Evolutionary conservation across 2,329 filamentous ascomycete species (phyloP), one percentile per base, ranked within the genome.

Genomic region (Leptographium procerum): DNA sequence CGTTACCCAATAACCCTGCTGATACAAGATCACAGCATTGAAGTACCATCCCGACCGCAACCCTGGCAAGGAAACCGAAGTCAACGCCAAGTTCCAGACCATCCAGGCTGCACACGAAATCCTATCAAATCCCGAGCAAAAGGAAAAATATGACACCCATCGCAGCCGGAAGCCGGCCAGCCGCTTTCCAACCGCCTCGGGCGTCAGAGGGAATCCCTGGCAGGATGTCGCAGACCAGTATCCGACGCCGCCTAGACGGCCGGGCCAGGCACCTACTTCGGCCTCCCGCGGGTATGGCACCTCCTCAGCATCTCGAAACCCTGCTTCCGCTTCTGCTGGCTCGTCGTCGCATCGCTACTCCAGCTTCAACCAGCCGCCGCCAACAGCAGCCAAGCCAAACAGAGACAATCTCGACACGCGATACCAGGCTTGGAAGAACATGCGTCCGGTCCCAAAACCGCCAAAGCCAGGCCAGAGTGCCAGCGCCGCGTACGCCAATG

Each of bases 31-130:
- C 57, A 61, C 26, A 90, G 90, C 90, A 53, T 77, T 95, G 52
- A 88, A 88, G 70, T 95, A 88, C 67, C 91, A 96, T 67, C 91
- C 91, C 9, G 91, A 96, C 69, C 86, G 91, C 60, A 95, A 96
- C 67, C 89, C 87, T 13, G 91, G 91, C 56, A 83, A 82, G 67
- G 90, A 95, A 72, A 73, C 82, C 59, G 89, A 92, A 67, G 87
- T 87, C 68, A 89, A 88, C 64, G 78, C 86, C 34, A 88, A 89
- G 67, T 96, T 96, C 67, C 88, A 95, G 70, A 82, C 86, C 55
- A 95, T 96, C 54, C 89, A 95, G 71, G 83, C 87, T 5, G 91
- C 91, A 26, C 86, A 95, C 68, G 91, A 96, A 69, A 78, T 96
- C 57, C 70, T 84, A 16, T 76, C 73, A 29, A 79, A 82, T 59